Evolutionary conservation across 768 basidiomycete species (phyloP).

Genomic region (Kwoniella europaea): DNA sequence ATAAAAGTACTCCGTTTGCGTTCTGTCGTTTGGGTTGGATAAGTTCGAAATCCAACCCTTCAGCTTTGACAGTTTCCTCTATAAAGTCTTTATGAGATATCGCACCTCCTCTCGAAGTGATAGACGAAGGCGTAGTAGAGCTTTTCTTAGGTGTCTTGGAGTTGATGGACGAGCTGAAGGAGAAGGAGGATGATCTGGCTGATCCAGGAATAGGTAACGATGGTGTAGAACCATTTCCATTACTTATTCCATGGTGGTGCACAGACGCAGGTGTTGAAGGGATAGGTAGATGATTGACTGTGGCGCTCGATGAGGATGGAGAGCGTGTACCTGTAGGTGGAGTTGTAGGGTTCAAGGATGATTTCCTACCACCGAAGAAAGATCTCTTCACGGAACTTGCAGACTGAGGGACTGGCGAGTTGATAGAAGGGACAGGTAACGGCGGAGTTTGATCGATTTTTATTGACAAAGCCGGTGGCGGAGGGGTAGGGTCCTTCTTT

Average conservation of each 20-base stretch:
- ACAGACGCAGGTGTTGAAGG: constrained; percentile 15
- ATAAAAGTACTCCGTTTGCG: constrained; percentile 3
- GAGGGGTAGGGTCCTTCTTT: constrained; percentile 18
- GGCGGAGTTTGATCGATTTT: constrained; percentile 23
- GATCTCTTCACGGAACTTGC: constrained; percentile 16
- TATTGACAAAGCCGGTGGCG: constrained; percentile 30
- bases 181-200: constrained; percentile 43
- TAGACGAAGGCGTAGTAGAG: background rate
- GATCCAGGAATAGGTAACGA: constrained; percentile 32
- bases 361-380: constrained; percentile 25
- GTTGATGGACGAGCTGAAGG: constrained; percentile 25
- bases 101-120: background rate
- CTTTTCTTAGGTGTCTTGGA: constrained; percentile 14
- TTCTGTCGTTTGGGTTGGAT: constrained; percentile 38
- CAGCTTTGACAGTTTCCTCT: constrained; percentile 51
- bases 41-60: constrained; percentile 52
- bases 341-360: constrained; percentile 11
- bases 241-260: background rate
- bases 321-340: constrained; percentile 14
- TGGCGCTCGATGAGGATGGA: background rate
- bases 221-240: constrained; percentile 18
- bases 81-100: constrained; percentile 47
- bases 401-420: constrained; percentile 5
- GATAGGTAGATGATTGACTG: background rate
- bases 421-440: constrained; percentile 11